Percentiles rank a stretch among this genome's conserved stretches.
Evolutionary conservation across 768 basidiomycete genomes (phyloP).

Genomic region (Trametes cingulata): DNA sequence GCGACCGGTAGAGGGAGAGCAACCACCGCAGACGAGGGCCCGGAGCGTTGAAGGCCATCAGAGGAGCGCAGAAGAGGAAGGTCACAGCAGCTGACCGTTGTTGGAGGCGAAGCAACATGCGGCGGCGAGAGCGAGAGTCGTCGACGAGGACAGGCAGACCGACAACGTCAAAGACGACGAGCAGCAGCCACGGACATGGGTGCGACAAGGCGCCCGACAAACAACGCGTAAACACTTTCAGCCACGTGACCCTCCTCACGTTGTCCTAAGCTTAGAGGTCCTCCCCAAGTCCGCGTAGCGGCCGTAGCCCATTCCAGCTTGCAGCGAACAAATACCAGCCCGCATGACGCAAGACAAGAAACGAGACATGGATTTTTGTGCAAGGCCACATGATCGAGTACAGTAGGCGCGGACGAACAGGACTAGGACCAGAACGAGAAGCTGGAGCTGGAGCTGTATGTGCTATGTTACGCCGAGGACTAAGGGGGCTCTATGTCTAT

Average conservation of each 20-base stretch:
- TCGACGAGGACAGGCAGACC: slow-evolving; percentile 21
- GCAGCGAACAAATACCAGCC: no score
- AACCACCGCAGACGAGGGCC: slow-evolving; percentile 39
- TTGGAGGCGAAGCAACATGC: background rate
- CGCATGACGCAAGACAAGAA: no score
- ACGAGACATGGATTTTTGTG: no score
- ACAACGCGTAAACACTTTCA: slow-evolving; percentile 16
- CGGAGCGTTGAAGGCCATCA: slow-evolving; percentile 48
- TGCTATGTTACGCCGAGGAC: background rate
- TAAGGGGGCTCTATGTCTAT: background rate
- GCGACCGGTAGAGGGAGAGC: slow-evolving; percentile 31
- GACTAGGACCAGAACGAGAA: background rate
- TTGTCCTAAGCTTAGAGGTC: no score
- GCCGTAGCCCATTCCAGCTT: no score
- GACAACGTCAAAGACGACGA: background rate
- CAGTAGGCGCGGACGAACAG: no score
- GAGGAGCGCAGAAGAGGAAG: slow-evolving; percentile 16
- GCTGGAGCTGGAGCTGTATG: background rate
- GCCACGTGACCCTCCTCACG: no score
- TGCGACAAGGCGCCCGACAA: background rate
- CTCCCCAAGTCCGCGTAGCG: no score
- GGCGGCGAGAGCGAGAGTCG: slow-evolving; percentile 17
- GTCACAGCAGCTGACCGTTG: background rate
- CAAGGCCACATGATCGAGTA: no score
- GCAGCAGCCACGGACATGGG: background rate